phyloP scores from a whole-genome alignment of 1,284 basidiomycete species.

The Calocybe gambosa region DNA sequence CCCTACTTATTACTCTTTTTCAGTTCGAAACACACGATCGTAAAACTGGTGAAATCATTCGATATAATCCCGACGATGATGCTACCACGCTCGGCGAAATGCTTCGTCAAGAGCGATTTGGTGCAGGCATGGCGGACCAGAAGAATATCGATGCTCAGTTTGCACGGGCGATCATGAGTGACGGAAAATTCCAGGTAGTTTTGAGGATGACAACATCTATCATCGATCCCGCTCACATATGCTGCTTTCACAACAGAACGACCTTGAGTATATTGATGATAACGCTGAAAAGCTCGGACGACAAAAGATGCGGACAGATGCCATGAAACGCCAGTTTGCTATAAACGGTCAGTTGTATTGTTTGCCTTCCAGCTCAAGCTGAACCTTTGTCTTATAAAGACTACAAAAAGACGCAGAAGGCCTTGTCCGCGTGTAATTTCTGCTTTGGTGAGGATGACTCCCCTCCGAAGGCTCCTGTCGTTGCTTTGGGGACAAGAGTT shows the following conservation, averaged over 20 bases:
- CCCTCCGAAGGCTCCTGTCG: slow-evolving; percentile 77
- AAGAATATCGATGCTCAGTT: slow-evolving; percentile 91
- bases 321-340: slow-evolving; percentile 95
- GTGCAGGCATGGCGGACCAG: slow-evolving; percentile 83
- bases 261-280: slow-evolving; percentile 94
- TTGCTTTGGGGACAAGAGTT: slow-evolving; percentile 85
- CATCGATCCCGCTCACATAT: not conserved
- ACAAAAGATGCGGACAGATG: slow-evolving; percentile 93
- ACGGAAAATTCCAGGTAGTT: slow-evolving; percentile 77
- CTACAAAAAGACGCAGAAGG: slow-evolving; percentile 92
- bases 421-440: slow-evolving; percentile 79
- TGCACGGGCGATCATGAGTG: slow-evolving; percentile 81
- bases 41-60: slow-evolving; percentile 81
- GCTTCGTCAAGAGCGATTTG: slow-evolving; percentile 87
- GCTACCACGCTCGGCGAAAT: slow-evolving; percentile 83
- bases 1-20: slow-evolving; percentile 3
- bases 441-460: slow-evolving; percentile 88
- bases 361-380: not conserved
- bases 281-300: slow-evolving; percentile 90
- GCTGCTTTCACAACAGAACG: slow-evolving; percentile 42
- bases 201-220: not conserved
- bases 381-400: slow-evolving; percentile 35
- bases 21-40: slow-evolving; percentile 85
- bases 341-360: slow-evolving; percentile 66
- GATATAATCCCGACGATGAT: slow-evolving; percentile 89